These are phyloP conservation scores for Pseudogymnoascus sp. DNA, from an alignment of 2,329 filamentous ascomycete species.

Conservation along the genomic window DNA sequence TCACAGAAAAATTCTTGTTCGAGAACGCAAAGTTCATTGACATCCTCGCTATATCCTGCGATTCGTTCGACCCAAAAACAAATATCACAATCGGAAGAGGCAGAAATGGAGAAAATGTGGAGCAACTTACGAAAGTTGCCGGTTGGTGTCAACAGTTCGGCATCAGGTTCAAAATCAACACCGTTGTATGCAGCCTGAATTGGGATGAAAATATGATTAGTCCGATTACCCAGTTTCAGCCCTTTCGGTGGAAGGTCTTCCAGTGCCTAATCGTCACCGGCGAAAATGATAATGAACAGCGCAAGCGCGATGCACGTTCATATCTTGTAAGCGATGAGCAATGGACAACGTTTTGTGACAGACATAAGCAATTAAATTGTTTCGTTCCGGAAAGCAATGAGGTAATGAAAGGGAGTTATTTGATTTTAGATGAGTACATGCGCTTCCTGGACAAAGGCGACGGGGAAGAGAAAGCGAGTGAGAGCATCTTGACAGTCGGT, in stretches of 20 bases:
- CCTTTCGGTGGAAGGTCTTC: conserved; percentile 48
- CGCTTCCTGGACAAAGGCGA: conserved; percentile 16
- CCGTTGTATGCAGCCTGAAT: conserved; percentile 42
- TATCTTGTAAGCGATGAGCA: conserved; percentile 40
- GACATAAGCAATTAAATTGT: conserved; percentile 31
- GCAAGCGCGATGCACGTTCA: conserved; percentile 32
- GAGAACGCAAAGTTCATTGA: conserved; percentile 38
- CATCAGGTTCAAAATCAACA: conserved; percentile 50
- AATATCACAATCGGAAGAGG: conserved; percentile 44
- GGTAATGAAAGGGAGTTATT: conserved; percentile 42
- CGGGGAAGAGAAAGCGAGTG: not conserved
- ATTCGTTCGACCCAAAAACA: conserved; percentile 42
- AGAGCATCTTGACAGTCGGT: conserved; percentile 14
- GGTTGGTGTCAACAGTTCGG: conserved; percentile 37
- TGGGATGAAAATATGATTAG: conserved; percentile 41
- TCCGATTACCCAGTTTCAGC: conserved; percentile 32
- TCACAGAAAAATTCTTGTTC: conserved; percentile 36
- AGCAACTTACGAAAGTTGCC: conserved; percentile 34
- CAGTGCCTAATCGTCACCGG: conserved; percentile 37
- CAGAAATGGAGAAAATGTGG: conserved; percentile 35
- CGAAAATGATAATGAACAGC: conserved; percentile 39
- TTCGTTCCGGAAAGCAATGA: conserved; percentile 42
- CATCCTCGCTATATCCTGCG: conserved; percentile 46
- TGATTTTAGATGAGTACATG: conserved; percentile 24
- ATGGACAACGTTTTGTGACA: conserved; percentile 34